Conservation (phyloP, 192 early-diverging fungal genomes). For the Haplosporangium gracile region DNA sequence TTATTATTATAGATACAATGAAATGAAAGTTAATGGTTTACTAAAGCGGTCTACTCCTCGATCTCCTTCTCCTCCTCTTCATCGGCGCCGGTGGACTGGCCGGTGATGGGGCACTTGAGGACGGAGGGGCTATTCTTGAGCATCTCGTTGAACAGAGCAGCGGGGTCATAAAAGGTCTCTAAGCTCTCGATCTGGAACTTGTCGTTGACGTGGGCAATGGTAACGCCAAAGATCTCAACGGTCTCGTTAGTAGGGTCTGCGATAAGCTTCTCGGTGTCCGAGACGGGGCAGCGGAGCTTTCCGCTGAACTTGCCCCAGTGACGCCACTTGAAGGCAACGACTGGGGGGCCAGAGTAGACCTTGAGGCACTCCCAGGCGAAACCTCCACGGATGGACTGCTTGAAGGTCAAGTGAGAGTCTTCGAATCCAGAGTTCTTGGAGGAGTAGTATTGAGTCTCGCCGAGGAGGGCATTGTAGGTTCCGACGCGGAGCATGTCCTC, state of each 20-base stretch:
- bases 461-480: slow-evolving; percentile 63
- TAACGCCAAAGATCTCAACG: slow-evolving; percentile 53
- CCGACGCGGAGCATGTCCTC: slow-evolving; percentile 63
- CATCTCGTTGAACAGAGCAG: slow-evolving; percentile 34
- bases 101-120: slow-evolving; percentile 25
- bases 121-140: slow-evolving; percentile 23
- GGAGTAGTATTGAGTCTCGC: slow-evolving; percentile 60
- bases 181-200: slow-evolving; percentile 56
- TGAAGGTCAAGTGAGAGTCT: slow-evolving; percentile 62
- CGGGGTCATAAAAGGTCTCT: slow-evolving; percentile 27
- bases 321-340: slow-evolving; percentile 63
- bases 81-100: slow-evolving; percentile 9
- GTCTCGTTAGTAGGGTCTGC: slow-evolving; percentile 56
- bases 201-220: slow-evolving; percentile 59
- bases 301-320: slow-evolving; percentile 60
- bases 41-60: slow-evolving; percentile 7
- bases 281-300: slow-evolving; percentile 46
- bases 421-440: slow-evolving; percentile 57
- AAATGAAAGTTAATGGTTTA: neutral
- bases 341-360: slow-evolving; percentile 61
- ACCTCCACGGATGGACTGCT: slow-evolving; percentile 45
- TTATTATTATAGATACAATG: neutral
- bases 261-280: slow-evolving; percentile 55
- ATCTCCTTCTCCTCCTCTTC: slow-evolving; percentile 4
- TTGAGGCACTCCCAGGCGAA: slow-evolving; percentile 62